Evolutionary conservation across 2,329 filamentous ascomycete species (phyloP).

Genomic region (Pseudogymnoascus sp.): DNA sequence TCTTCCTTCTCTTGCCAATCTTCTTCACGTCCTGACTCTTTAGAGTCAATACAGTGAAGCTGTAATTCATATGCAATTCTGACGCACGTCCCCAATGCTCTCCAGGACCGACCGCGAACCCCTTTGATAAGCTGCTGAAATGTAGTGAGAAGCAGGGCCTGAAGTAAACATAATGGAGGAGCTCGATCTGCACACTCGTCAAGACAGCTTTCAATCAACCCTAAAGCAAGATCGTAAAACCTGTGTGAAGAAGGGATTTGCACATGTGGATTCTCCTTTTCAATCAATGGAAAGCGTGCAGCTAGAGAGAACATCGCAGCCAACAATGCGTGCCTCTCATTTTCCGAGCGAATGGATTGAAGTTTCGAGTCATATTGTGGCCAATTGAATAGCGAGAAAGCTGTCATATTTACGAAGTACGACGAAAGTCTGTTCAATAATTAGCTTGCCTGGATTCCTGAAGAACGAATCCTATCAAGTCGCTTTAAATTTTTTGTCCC

Average conservation of each 20-base stretch:
- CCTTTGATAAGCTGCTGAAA: constrained; percentile 31
- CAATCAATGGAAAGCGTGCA: constrained; percentile 18
- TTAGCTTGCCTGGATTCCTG: neutral
- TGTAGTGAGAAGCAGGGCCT: constrained; percentile 30
- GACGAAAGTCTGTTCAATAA: neutral
- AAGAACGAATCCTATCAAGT: neutral
- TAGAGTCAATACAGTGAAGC: constrained; percentile 15
- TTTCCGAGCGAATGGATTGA: neutral
- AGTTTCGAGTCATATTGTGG: constrained; percentile 14
- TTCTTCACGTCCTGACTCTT: constrained; percentile 13
- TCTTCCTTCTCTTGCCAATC: constrained; percentile 30
- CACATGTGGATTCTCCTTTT: neutral
- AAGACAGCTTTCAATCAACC: constrained; percentile 27
- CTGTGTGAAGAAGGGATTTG: constrained; percentile 10
- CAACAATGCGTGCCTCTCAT: constrained; percentile 22
- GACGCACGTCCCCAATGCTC: constrained; percentile 24
- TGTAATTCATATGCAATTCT: constrained; percentile 20
- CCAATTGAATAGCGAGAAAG: constrained; percentile 16
- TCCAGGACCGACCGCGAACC: constrained; percentile 33
- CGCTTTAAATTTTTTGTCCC: neutral
- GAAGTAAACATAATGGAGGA: constrained; percentile 31
- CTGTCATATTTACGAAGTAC: constrained; percentile 16
- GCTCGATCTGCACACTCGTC: constrained; percentile 28
- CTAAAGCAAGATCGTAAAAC: constrained; percentile 23
- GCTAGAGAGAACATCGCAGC: constrained; percentile 29